Percentiles rank a stretch among this genome's conserved stretches.
Conservation (phyloP, 495 filamentous ascomycete genomes). For the Aspergillus carlsbadensis region DNA sequence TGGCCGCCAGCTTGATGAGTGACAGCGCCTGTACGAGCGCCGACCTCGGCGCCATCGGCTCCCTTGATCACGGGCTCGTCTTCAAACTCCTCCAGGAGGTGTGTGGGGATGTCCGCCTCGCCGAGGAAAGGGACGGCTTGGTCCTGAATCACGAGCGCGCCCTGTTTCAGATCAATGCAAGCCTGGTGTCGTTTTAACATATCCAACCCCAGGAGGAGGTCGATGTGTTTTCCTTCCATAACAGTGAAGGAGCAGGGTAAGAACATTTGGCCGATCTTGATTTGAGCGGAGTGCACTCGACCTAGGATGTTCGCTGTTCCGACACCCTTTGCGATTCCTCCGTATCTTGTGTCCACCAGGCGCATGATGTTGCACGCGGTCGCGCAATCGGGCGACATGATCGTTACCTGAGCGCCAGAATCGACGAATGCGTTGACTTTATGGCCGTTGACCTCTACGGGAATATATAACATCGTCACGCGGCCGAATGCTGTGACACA, state of each 20-base stretch:
- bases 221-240: constrained; percentile 99
- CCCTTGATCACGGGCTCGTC: constrained; percentile 86
- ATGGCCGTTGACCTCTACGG: constrained; percentile 89
- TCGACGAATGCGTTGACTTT: constrained; percentile 96
- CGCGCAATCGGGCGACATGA: constrained; percentile 95
- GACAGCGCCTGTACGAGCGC: constrained; percentile 80
- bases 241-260: constrained; percentile 97
- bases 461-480: constrained; percentile 95
- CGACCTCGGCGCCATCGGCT: constrained; percentile 80
- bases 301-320: constrained; percentile 93
- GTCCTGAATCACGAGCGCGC: constrained; percentile 81
- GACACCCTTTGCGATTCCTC: constrained; percentile 88
- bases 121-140: constrained; percentile 86
- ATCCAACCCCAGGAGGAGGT: constrained; percentile 88
- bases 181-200: constrained; percentile 96
- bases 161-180: constrained; percentile 78
- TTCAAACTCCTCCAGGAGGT: constrained; percentile 62
- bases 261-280: constrained; percentile 85
- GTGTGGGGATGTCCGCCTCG: constrained; percentile 88
- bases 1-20: constrained; percentile 52
- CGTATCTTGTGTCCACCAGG: constrained; percentile 87
- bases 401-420: constrained; percentile 95
- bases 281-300: constrained; percentile 89
- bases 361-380: constrained; percentile 94
- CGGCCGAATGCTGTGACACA: constrained; percentile 74